A percentile compares a stretch with the other conserved stretches of the same genome.
phyloP scores from a whole-genome alignment of 768 basidiomycete genomes.

The Omphalotus guepiniiformis region DNA sequence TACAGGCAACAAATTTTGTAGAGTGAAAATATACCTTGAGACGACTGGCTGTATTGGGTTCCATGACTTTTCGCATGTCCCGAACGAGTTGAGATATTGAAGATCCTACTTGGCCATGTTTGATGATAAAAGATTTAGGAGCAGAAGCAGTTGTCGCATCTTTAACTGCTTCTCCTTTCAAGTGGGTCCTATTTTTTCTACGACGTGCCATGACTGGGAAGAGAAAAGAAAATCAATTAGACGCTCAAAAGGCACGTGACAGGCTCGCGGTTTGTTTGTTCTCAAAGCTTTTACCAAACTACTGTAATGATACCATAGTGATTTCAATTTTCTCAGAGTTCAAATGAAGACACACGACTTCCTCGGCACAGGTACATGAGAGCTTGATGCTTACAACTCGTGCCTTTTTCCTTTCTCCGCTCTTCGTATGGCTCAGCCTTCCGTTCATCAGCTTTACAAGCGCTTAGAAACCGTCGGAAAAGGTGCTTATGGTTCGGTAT shows the following conservation, averaged over 20 bases:
- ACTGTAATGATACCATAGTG: no score
- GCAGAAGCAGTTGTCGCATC: slow-evolving; percentile 30
- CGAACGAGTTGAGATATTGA: slow-evolving; percentile 86
- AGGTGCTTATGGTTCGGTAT: slow-evolving; percentile 94
- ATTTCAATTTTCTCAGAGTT: not conserved
- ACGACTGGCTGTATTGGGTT: slow-evolving; percentile 93
- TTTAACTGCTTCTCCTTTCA: slow-evolving; percentile 49
- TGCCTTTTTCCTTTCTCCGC: slow-evolving; percentile 8
- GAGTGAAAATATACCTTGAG: slow-evolving; percentile 56
- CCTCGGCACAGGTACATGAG: not conserved
- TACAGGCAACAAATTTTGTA: slow-evolving; percentile 10
- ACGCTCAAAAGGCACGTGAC: slow-evolving; percentile 1
- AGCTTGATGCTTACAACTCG: slow-evolving; percentile 3
- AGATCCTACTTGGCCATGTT: slow-evolving; percentile 89
- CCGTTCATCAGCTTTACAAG: slow-evolving; percentile 76
- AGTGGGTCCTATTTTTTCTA: slow-evolving; percentile 79
- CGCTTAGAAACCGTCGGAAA: slow-evolving; percentile 92
- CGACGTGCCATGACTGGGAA: slow-evolving; percentile 57
- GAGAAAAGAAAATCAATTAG: not conserved
- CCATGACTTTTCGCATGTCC: slow-evolving; percentile 94
- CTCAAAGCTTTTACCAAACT: not conserved
- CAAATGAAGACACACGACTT: not conserved
- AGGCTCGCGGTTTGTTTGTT: not conserved
- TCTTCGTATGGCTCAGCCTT: slow-evolving; percentile 40
- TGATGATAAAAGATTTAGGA: slow-evolving; percentile 95